Evolutionary conservation across 78 protist genomes (phyloP).

Genomic region (Emiliania huxleyi): DNA sequence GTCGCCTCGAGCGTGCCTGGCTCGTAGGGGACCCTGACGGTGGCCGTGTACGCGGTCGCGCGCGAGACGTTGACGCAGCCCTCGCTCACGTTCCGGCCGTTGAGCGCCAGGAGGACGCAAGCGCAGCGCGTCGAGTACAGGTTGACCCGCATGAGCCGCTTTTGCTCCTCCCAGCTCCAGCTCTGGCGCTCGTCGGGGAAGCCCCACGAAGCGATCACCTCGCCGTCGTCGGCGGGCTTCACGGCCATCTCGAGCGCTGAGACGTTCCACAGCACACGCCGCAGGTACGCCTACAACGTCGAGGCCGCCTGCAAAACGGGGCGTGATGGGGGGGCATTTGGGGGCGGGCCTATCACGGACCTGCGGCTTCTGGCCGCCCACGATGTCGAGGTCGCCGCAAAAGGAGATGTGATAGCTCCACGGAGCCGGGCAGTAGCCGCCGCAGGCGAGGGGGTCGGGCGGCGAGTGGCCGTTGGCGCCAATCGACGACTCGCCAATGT

Average conservation of each 20-base stretch:
- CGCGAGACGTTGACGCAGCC: background rate
- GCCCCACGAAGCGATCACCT: background rate
- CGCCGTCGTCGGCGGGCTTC: background rate
- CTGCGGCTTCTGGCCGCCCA: background rate
- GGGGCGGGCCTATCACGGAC: too few relatives aligned
- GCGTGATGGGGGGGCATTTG: too few relatives aligned
- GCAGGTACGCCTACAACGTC: background rate
- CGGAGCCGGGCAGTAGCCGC: background rate
- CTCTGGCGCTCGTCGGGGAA: background rate
- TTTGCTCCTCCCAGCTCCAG: background rate
- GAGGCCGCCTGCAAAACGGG: too few relatives aligned
- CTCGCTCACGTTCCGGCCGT: background rate
- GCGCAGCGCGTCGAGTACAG: background rate
- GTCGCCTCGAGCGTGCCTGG: background rate
- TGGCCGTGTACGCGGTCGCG: background rate
- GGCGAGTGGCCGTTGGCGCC: background rate
- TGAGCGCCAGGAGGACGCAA: background rate
- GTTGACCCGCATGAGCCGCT: background rate
- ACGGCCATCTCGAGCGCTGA: background rate
- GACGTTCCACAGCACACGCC: background rate
- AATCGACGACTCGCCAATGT: background rate
- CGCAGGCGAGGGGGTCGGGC: background rate
- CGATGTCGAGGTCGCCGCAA: background rate
- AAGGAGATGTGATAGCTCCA: background rate
- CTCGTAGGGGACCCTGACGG: background rate